phyloP scores from a whole-genome alignment of 2,329 filamentous ascomycete species.

The Hawksworthiomyces lignivorus region DNA sequence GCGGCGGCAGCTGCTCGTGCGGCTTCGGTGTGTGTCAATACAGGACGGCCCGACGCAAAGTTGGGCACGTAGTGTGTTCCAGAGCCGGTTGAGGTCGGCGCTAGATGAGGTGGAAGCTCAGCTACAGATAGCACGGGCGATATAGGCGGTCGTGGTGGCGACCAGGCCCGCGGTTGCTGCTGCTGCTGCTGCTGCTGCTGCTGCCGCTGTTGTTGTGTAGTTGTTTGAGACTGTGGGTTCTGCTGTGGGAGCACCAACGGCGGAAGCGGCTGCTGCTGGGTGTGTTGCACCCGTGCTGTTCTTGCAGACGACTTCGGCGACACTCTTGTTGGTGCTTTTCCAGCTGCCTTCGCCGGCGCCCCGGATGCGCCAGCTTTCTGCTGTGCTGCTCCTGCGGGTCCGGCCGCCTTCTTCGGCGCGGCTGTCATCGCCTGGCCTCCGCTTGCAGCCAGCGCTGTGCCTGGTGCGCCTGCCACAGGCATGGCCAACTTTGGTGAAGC shows the following conservation, averaged over 20 bases:
- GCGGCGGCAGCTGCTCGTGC: constrained; percentile 10
- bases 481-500: no score
- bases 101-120: constrained; percentile 22
- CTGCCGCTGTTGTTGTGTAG: neutral
- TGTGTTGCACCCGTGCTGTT: neutral
- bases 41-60: constrained; percentile 13
- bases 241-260: neutral
- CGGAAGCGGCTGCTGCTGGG: neutral
- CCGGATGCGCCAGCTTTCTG: neutral
- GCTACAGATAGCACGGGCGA: constrained; percentile 44
- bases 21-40: constrained; percentile 11
- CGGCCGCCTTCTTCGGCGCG: no score
- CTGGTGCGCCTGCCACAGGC: no score
- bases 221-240: neutral
- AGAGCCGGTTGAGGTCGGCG: constrained; percentile 27
- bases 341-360: neutral
- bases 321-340: neutral
- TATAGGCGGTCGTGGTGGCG: constrained; percentile 42
- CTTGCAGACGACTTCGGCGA: no score
- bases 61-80: constrained; percentile 16
- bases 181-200: neutral
- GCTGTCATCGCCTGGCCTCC: no score
- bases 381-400: neutral
- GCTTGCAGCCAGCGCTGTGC: no score
- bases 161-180: constrained; percentile 27